Evolutionary conservation across 331 rosid genomes (phyloP), one percentile per base, ranked within the genome.

Genomic region (Malus hybrid): DNA sequence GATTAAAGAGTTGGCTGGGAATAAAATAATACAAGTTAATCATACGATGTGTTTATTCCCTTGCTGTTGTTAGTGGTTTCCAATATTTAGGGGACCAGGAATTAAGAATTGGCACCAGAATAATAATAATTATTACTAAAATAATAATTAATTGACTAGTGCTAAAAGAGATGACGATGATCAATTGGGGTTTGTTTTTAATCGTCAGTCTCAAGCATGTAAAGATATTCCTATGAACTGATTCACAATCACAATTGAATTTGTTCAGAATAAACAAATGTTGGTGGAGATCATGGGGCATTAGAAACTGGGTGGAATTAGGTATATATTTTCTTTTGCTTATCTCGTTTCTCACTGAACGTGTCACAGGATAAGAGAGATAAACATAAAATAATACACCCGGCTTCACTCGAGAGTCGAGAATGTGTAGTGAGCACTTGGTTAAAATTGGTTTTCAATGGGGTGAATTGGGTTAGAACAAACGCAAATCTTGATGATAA

Each of bases 1-100:
- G 76, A 64, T 18, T 11, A 9, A 1, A 20, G 50, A 61, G 63
- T 12, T 75, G 48, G 76, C 12, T 10, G 36, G 34, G 79, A 78
- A 82, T 77, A 46, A 71, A 68, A 69, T 5, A 52, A 33, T 58
- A 16, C 19, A 61, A 32, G 8, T 78, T 39, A 39, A 39, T 39
- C 58, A 72, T 72, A 18, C 70, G 53, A 39, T 32, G 65, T 75
- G 57, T 34, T 68, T 76, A 75, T 79, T 75, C 81, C 67, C 55
- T 66, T 26, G n/a, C 58, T 53, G 73, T 16, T n/a, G 67, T 52
- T 70, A 60, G 20, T 53, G 77, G 46, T 39, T 39, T 73, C 32
- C 61, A 70, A 32, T 64, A 44, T 32, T 64, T 9, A 64, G 32
- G 20, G 64, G 46, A 20, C 66, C 46, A 62, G 15, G 70, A 75